A percentile compares a stretch with the other conserved stretches of the same genome.
Evolutionary conservation across 495 filamentous ascomycete species (phyloP).

Genomic region (Annulohypoxylon nitens): DNA sequence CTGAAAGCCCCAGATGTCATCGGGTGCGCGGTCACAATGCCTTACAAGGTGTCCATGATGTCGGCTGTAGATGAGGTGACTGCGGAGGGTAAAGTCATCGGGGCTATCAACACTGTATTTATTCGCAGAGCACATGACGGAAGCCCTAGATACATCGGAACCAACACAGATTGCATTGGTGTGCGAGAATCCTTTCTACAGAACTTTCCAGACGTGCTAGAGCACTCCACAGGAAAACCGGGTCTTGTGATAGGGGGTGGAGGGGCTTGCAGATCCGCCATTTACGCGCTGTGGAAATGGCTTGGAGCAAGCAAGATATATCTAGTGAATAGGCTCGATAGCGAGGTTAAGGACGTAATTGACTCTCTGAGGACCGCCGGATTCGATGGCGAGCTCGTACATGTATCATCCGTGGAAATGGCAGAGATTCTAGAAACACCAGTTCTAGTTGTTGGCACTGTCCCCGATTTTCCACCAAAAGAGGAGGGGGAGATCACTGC

Average conservation of each 20-base stretch:
- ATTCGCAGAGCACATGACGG: constrained; percentile 9
- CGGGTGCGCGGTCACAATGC: constrained; percentile 8
- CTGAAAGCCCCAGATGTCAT: constrained; percentile 1
- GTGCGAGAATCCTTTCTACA: constrained; percentile 11
- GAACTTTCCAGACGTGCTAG: constrained; percentile 1
- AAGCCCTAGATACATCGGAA: constrained; percentile 1
- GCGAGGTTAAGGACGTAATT: constrained; percentile 1
- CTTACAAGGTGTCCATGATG: constrained; percentile 13
- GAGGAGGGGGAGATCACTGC: constrained; percentile 5
- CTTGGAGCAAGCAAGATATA: constrained; percentile 10
- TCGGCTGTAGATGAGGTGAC: constrained; percentile 9
- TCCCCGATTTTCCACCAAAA: constrained; percentile 9
- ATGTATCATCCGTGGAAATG: constrained; percentile 6
- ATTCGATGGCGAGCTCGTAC: neutral
- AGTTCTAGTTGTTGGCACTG: constrained; percentile 3
- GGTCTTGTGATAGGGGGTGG: constrained; percentile 6
- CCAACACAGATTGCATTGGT: constrained; percentile 12
- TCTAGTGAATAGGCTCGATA: constrained; percentile 10
- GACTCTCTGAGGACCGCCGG: neutral
- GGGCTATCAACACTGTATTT: constrained; percentile 14
- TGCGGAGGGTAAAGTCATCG: constrained; percentile 7
- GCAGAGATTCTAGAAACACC: neutral
- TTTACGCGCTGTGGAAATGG: constrained; percentile 16
- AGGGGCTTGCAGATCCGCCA: constrained; percentile 13
- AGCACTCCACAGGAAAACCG: constrained; percentile 2